Percentiles rank a stretch among this genome's conserved stretches.
phyloP scores from a whole-genome alignment of 306 rosid species.

The Cucumis hystrix region DNA sequence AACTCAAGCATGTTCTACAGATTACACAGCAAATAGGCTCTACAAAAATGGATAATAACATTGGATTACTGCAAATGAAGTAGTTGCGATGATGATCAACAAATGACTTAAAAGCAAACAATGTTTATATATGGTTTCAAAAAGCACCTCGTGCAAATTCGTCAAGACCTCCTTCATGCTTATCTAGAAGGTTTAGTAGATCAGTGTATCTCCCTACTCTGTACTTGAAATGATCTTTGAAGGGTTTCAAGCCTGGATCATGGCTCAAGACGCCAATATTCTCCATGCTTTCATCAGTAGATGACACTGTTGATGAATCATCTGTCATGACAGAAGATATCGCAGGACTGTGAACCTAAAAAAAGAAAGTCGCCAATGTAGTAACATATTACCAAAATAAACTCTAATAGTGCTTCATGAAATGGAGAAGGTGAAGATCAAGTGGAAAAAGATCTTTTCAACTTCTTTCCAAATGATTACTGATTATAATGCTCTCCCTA shows the following conservation, averaged over 20 bases:
- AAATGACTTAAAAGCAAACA: neutral
- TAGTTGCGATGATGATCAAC: neutral
- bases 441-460: neutral
- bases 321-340: conserved; percentile 44
- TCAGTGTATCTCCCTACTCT: conserved; percentile 50
- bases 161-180: conserved; percentile 66
- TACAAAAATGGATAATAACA: neutral
- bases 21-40: neutral
- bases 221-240: conserved; percentile 59
- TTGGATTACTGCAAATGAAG: neutral
- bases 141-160: conserved; percentile 71
- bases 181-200: conserved; percentile 52
- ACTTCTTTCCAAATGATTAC: neutral
- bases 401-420: neutral
- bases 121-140: neutral
- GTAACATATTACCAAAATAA: conserved; percentile 10
- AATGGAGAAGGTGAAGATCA: neutral
- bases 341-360: conserved; percentile 33
- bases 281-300: conserved; percentile 29
- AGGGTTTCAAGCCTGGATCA: conserved; percentile 45
- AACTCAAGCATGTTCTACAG: neutral
- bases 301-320: conserved; percentile 26
- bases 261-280: conserved; percentile 37
- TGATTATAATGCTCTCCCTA: neutral
- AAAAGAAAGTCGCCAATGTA: conserved; percentile 17